A percentile compares a stretch with the other conserved stretches of the same genome.
Evolutionary conservation across 2,329 filamentous ascomycete genomes (phyloP).

Genomic region (Clarireedia sp.): DNA sequence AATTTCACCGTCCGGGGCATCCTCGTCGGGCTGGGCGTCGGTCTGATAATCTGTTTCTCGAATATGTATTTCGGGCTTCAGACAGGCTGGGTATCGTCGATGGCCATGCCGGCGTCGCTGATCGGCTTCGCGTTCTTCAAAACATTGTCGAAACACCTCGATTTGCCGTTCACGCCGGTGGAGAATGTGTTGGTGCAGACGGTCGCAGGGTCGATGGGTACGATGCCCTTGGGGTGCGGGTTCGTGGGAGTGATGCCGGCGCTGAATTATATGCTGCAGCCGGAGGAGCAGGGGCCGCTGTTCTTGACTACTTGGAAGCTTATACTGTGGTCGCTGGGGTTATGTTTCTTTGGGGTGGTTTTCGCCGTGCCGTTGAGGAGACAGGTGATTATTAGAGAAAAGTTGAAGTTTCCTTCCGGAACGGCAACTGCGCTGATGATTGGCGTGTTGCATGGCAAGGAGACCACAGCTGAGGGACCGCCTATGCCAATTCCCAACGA

Average conservation of each 20-base stretch:
- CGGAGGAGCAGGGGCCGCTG: conserved; percentile 72
- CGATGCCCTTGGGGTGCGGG: conserved; percentile 92
- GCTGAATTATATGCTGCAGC: conserved; percentile 73
- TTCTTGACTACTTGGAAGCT: conserved; percentile 66
- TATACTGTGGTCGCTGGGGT: conserved; percentile 81
- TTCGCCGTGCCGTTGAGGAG: conserved; percentile 87
- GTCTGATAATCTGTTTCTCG: conserved; percentile 86
- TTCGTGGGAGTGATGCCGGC: conserved; percentile 94
- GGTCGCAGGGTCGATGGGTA: conserved; percentile 89
- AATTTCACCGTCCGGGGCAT: conserved; percentile 84
- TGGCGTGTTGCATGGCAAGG: conserved; percentile 70
- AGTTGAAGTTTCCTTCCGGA: conserved; percentile 87
- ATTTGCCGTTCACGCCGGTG: conserved; percentile 80
- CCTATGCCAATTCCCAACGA: conserved; percentile 1
- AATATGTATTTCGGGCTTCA: conserved; percentile 99
- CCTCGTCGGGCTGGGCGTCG: conserved; percentile 71
- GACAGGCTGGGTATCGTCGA: conserved; percentile 71
- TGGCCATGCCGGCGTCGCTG: conserved; percentile 93
- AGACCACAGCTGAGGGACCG: conserved; percentile 20
- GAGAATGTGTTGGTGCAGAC: conserved; percentile 97
- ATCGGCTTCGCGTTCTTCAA: conserved; percentile 95
- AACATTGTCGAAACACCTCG: conserved; percentile 61
- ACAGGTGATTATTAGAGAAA: conserved; percentile 88
- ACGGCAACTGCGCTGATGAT: conserved; percentile 95
- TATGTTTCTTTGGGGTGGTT: conserved; percentile 94